These are phyloP conservation scores for Juglanconis oblonga DNA, from an alignment of 2,329 filamentous ascomycete genomes.

Conservation along the genomic window DNA sequence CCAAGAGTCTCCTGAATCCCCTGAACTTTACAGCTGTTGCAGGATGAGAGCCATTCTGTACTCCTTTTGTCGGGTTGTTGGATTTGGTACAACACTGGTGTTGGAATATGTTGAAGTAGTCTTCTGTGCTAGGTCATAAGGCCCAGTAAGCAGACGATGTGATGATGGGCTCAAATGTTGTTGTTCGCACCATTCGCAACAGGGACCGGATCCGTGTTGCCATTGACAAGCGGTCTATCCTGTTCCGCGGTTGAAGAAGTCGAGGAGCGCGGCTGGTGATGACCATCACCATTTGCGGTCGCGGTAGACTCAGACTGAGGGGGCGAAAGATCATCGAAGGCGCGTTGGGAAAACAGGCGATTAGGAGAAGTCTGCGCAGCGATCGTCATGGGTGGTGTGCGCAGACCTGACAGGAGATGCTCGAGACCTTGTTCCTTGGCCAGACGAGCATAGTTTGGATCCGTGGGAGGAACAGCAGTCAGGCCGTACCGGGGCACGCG, in stretches of 20 bases:
- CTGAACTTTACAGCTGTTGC: too few species aligned
- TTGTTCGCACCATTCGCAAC: neutral
- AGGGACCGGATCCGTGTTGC: neutral
- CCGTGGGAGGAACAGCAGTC: slow-evolving; percentile 49
- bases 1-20: neutral
- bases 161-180: neutral
- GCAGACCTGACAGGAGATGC: slow-evolving; percentile 47
- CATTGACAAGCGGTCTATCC: slow-evolving; percentile 13
- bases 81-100: neutral
- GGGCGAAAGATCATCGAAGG: slow-evolving; percentile 31
- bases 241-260: slow-evolving; percentile 15
- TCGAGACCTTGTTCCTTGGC: slow-evolving; percentile 57
- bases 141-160: neutral
- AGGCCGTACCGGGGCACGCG: slow-evolving; percentile 55
- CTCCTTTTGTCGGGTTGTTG: neutral
- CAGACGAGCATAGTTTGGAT: slow-evolving; percentile 54
- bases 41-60: neutral
- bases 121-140: neutral
- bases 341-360: slow-evolving; percentile 23
- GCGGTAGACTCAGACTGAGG: slow-evolving; percentile 16
- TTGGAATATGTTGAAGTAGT: neutral
- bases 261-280: slow-evolving; percentile 16
- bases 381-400: slow-evolving; percentile 43
- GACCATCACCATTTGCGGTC: slow-evolving; percentile 20
- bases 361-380: slow-evolving; percentile 46